Evolutionary conservation across 495 filamentous ascomycete genomes (phyloP).

Genomic region (Ramalina intermedia): DNA sequence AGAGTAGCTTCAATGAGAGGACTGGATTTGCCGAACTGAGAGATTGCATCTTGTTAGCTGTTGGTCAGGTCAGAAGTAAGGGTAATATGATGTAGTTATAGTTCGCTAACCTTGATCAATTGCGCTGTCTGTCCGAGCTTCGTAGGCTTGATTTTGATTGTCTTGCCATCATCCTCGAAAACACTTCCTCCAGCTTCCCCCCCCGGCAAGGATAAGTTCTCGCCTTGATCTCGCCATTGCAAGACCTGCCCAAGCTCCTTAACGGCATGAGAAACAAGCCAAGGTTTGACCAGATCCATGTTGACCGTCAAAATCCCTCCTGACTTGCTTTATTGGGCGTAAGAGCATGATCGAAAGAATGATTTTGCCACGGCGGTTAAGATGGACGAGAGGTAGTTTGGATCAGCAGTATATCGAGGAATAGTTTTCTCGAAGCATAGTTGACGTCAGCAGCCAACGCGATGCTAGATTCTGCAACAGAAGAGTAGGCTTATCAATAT

Average conservation of each 20-base stretch:
- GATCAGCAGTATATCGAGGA: no score
- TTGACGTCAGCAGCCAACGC: no score
- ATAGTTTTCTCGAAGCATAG: no score
- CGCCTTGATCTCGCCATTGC: constrained; percentile 4
- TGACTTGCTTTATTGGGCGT: no score
- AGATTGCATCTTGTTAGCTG: not conserved
- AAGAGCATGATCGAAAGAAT: no score
- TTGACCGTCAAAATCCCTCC: not conserved
- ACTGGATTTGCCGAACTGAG: constrained; percentile 5
- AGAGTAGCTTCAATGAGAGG: constrained; percentile 16
- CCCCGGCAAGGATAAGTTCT: constrained; percentile 1
- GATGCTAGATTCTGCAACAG: no score
- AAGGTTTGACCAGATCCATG: constrained; percentile 15
- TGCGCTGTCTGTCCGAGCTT: constrained; percentile 10
- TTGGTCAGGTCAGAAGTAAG: constrained; percentile 16
- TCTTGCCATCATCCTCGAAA: constrained; percentile 26
- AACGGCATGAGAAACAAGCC: not conserved
- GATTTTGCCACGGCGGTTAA: no score
- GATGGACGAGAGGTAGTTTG: no score
- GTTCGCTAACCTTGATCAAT: constrained; percentile 12
- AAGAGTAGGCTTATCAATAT: no score
- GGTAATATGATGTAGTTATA: no score
- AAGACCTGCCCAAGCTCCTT: constrained; percentile 5
- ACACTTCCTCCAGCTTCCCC: constrained; percentile 10
- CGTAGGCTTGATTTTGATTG: constrained; percentile 20